Evolutionary conservation across 805 yeast genomes (phyloP), one percentile per base, ranked within the genome.

Genomic region (Yarrowia deformans): DNA sequence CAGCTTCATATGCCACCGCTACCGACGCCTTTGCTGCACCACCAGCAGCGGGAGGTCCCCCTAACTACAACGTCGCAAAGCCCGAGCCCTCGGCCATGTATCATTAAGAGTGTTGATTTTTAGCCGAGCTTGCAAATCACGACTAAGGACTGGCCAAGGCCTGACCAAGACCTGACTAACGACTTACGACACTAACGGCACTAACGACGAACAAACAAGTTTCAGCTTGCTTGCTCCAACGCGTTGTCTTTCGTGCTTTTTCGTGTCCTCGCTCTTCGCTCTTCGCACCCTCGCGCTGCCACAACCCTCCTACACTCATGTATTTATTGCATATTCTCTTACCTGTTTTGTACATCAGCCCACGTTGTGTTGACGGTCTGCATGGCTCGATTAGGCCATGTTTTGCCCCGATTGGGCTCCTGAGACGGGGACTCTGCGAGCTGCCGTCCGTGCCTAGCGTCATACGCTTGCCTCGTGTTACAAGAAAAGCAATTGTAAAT

Each of bases 21-120:
- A 40, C 39, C 35, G 63, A 56, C 3, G 63, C 48, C 37, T 40
- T 56, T 23, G 48, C 48, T 40, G 37, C 48, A 14, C 29, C 29
- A 23, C 29, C 29, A 23, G 3, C 29, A 4, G 29, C 29, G 29
- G 29, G 29, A 2, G 29, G 37, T 6, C 43, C 61, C 60, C 40
- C 39, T 35, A 50, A 35, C 23, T 37, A 54, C 60, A 54, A 54
- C 19, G 61, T 55, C 29, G 48, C 61, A 9, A 56, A 56, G 63
- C 63, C 63, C 37, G 63, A 56, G 42, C 48, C 48, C 37, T 56
- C 63, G 37, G 63, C 63, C 63, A 56, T 56, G 63, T 56, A 56
- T 9, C 63, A 56, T n/a, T 56, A 55, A 23, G 39, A n/a, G 42
- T 5, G 19, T 10, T 50, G 55, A 13, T 19, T 13, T 29, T 18